Evolutionary conservation across 2,329 filamentous ascomycete genomes (phyloP).

Genomic region (Aspergillus ibericus): DNA sequence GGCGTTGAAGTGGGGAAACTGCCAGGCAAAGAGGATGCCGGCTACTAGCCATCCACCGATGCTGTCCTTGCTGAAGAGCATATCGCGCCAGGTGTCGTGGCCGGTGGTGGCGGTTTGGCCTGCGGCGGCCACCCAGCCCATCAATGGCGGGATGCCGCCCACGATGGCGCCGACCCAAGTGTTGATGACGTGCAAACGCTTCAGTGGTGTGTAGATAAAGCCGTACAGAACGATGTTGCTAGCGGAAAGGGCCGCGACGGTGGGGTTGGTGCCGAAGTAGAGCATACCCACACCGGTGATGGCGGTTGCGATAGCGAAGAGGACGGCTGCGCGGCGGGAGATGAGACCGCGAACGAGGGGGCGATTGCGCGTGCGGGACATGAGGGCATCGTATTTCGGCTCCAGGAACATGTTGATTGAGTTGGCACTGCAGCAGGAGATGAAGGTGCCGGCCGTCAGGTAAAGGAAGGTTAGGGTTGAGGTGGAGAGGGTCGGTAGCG

Average conservation of each 20-base stretch:
- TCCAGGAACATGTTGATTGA: slow-evolving; percentile 98
- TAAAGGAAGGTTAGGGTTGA: slow-evolving; percentile 90
- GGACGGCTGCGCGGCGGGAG: slow-evolving; percentile 65
- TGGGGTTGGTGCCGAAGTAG: slow-evolving; percentile 90
- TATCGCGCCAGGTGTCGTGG: slow-evolving; percentile 73
- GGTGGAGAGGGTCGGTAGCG: slow-evolving; percentile 60
- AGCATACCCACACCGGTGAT: slow-evolving; percentile 68
- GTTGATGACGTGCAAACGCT: slow-evolving; percentile 81
- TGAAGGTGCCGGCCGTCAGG: slow-evolving; percentile 82
- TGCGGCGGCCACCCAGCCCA: slow-evolving; percentile 96
- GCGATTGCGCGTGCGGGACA: slow-evolving; percentile 88
- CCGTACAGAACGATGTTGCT: slow-evolving; percentile 88
- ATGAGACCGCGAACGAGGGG: slow-evolving; percentile 83
- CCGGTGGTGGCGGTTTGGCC: slow-evolving; percentile 75
- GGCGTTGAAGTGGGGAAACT: slow-evolving; percentile 97
- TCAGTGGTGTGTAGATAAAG: slow-evolving; percentile 88
- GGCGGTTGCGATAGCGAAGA: slow-evolving; percentile 78
- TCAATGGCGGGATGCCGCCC: slow-evolving; percentile 88
- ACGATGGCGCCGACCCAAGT: slow-evolving; percentile 95
- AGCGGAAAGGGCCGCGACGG: slow-evolving; percentile 79
- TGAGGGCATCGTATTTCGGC: slow-evolving; percentile 81
- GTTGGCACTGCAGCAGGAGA: slow-evolving; percentile 90
- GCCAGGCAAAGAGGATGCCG: slow-evolving; percentile 85
- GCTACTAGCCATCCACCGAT: slow-evolving; percentile 88
- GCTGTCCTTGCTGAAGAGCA: slow-evolving; percentile 68